Conservation (phyloP, 768 basidiomycete species). For the Tulasnella sp. region DNA sequence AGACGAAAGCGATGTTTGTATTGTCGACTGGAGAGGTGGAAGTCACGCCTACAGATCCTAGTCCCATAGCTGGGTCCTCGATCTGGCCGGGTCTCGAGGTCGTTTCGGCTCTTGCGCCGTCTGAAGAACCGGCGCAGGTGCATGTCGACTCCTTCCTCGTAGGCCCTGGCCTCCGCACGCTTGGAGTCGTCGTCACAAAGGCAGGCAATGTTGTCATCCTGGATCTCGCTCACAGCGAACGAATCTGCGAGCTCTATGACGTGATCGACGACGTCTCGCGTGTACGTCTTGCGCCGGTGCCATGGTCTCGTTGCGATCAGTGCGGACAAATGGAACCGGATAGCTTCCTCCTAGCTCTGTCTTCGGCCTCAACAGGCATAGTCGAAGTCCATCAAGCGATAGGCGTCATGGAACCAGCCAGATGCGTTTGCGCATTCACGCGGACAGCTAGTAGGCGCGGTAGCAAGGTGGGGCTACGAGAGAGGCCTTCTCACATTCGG, state of each 20-base stretch:
- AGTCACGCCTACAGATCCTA: background rate
- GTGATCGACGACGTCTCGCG: slow-evolving; percentile 47
- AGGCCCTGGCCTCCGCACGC: background rate
- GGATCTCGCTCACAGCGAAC: slow-evolving; percentile 18
- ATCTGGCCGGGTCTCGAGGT: background rate
- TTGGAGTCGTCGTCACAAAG: slow-evolving; percentile 18
- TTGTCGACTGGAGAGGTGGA: background rate
- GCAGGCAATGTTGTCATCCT: slow-evolving; percentile 13
- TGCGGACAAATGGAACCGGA: slow-evolving; percentile 61
- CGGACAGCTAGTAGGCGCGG: slow-evolving; percentile 9
- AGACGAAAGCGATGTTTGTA: background rate
- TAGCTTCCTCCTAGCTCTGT: slow-evolving; percentile 53
- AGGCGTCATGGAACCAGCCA: slow-evolving; percentile 43
- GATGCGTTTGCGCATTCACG: slow-evolving; percentile 49
- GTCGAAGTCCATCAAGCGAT: slow-evolving; percentile 57
- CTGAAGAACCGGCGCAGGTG: background rate
- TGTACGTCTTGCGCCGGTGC: slow-evolving; percentile 48
- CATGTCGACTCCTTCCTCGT: background rate
- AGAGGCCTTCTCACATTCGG: slow-evolving; percentile 17
- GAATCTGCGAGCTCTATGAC: slow-evolving; percentile 37
- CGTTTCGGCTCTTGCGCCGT: background rate
- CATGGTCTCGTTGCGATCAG: slow-evolving; percentile 46
- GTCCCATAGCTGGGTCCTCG: background rate
- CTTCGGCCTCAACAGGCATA: slow-evolving; percentile 39
- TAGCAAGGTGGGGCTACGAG: slow-evolving; percentile 2